Conservation (phyloP, 192 early-diverging fungal species). For the Entrophospora sp. region DNA sequence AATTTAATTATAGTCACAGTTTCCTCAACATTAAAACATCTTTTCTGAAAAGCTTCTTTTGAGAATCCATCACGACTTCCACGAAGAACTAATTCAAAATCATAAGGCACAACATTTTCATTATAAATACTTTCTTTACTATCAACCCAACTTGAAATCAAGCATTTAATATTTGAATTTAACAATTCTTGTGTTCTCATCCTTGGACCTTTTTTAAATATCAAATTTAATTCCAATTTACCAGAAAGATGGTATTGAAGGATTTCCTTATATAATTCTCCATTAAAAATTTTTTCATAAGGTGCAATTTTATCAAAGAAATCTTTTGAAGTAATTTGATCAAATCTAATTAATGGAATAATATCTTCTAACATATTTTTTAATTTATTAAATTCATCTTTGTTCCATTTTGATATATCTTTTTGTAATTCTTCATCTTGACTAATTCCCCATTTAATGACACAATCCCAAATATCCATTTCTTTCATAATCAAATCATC, state of each 20-base stretch:
- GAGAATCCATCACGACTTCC: slow-evolving; percentile 5
- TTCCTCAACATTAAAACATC: background rate
- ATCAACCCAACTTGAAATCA: slow-evolving; percentile 2
- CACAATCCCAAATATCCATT: background rate
- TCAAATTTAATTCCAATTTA: background rate
- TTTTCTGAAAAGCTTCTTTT: background rate
- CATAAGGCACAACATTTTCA: background rate
- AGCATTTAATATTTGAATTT: background rate
- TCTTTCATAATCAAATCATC: slow-evolving; percentile 5
- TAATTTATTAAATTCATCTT: background rate
- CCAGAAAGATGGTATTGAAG: background rate
- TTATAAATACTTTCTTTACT: background rate
- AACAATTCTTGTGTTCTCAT: background rate
- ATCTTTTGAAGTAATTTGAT: background rate
- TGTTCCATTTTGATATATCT: background rate
- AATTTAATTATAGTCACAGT: background rate
- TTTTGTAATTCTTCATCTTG: background rate
- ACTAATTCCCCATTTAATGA: background rate
- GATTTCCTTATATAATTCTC: background rate
- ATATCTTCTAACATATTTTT: background rate
- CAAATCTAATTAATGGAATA: background rate
- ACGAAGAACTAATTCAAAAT: background rate
- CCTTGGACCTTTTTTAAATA: no score
- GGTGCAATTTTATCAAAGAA: background rate
- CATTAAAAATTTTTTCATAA: background rate